These are phyloP conservation scores for Fusarium albosuccineum DNA, from an alignment of 2,329 filamentous ascomycete genomes.

Conservation along the genomic window DNA sequence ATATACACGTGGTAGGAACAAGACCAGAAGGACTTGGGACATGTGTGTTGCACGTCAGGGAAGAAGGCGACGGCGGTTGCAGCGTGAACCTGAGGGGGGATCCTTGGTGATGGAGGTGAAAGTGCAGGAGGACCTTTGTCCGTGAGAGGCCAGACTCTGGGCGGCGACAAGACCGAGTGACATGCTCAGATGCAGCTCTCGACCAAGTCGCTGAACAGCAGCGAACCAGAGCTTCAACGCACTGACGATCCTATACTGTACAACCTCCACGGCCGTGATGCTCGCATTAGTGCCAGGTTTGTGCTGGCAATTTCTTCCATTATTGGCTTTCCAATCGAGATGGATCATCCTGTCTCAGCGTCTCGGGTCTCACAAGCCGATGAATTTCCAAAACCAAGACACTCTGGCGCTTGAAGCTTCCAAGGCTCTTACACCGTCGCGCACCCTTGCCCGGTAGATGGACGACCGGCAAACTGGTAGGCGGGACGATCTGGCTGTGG, in stretches of 20 bases:
- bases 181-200: constrained; percentile 1
- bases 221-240: constrained; percentile 3
- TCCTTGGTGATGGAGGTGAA: not conserved
- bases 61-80: not conserved
- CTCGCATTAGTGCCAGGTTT: not conserved
- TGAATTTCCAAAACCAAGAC: too few relatives aligned
- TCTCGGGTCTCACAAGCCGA: too few relatives aligned
- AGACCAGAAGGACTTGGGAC: constrained; percentile 1
- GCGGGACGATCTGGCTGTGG: constrained; percentile 6
- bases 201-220: not conserved
- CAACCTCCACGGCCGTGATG: not conserved
- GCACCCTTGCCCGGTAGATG: constrained; percentile 1
- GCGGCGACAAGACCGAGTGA: not conserved
- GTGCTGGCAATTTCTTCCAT: not conserved
- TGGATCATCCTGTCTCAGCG: too few relatives aligned
- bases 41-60: constrained; percentile 1
- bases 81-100: not conserved
- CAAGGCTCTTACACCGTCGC: not conserved
- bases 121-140: not conserved
- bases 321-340: too few relatives aligned
- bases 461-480: constrained; percentile 1
- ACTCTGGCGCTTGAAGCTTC: not conserved
- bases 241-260: not conserved
- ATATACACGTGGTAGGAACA: constrained; percentile 12
- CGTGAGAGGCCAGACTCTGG: too few relatives aligned